Evolutionary conservation across 176 grass and related monocot genomes (phyloP).

Genomic region (Oryza officinalis): DNA sequence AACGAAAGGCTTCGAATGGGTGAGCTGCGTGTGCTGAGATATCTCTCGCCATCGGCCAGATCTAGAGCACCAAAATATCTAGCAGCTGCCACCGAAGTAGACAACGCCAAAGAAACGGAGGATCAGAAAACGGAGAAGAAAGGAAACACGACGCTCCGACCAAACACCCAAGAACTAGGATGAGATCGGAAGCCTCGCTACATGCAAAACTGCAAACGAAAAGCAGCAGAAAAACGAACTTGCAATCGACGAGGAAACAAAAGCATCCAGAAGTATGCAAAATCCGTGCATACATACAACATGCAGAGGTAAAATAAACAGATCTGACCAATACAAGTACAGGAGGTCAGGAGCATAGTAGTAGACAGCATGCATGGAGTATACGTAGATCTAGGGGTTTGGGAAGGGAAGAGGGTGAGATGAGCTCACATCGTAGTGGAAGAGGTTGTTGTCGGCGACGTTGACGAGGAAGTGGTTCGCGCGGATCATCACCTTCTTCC

Average conservation of each 20-base stretch:
- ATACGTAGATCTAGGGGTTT: too few relatives aligned
- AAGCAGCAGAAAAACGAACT: background rate
- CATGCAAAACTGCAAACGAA: background rate
- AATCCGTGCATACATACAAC: too few relatives aligned
- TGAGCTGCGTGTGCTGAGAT: background rate
- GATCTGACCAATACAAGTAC: too few relatives aligned
- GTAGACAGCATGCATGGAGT: too few relatives aligned
- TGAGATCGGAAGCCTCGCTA: background rate
- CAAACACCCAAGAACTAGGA: constrained; percentile 1
- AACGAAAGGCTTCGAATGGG: background rate
- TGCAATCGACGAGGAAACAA: background rate
- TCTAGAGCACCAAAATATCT: background rate
- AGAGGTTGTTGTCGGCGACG: too few relatives aligned
- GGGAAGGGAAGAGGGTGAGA: too few relatives aligned
- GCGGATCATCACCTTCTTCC: constrained; percentile 47
- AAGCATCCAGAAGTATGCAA: too few relatives aligned
- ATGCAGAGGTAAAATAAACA: too few relatives aligned
- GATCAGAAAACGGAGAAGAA: background rate
- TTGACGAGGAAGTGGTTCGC: constrained; percentile 92
- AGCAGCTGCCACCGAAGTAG: too few relatives aligned
- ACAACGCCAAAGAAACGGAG: background rate
- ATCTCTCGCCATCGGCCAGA: background rate
- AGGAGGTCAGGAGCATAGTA: too few relatives aligned
- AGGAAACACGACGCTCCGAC: background rate
- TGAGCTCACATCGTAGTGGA: too few relatives aligned